Base-by-base conservation (phyloP, 2,329 filamentous ascomycete genomes). In the Verticillium nubilum region DNA sequence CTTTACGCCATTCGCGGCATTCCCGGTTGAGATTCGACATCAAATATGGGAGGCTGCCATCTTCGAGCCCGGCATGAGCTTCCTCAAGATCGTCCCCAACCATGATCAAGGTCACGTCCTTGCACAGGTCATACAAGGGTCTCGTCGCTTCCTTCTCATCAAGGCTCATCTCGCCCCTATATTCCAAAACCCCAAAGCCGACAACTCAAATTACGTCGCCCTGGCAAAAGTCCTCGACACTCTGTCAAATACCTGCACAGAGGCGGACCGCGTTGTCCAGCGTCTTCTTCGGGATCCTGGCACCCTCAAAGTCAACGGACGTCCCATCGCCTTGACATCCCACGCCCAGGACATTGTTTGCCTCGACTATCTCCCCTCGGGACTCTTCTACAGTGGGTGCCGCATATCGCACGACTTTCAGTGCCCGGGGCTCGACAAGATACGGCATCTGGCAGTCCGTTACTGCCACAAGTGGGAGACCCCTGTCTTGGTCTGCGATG, bases 381-480 rank as follows among this genome's bases (percentile, higher is more conserved):
- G 68, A 4, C 58, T 68, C 25, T 73, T 70, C 55, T 64, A 69
- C 53, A 63, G 60, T 12, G 65, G 65, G 2, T 67, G 66, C 56
- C 67, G 63, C 42, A 67, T 76, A 54, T 62, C 63, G 10, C 63
- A 66, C 56, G 47, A 62, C 5, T 60, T 73, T 5, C 52, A 62
- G 12, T 75, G 72, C 37, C 55, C 65, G 7, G 67, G 64, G 1
- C 62, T 76, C 7, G 67, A 68, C 2, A 63, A 69, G 23, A 69
- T 80, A 47, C 72, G 72, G 15, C 73, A 72, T 23, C 67, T 79
- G 4, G 77, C 77, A 4, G 65, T 80, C 12, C 74, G 73, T 10
- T 80, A 76, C 61, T 75, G 72, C 54, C 73, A 75, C 55, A 69
- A 70, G 28, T 80, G 78, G 78, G 69, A 74, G 52, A 64, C 61